Conservation (phyloP, 2,329 filamentous ascomycete species). For the Conoideocrella luteorostrata region DNA sequence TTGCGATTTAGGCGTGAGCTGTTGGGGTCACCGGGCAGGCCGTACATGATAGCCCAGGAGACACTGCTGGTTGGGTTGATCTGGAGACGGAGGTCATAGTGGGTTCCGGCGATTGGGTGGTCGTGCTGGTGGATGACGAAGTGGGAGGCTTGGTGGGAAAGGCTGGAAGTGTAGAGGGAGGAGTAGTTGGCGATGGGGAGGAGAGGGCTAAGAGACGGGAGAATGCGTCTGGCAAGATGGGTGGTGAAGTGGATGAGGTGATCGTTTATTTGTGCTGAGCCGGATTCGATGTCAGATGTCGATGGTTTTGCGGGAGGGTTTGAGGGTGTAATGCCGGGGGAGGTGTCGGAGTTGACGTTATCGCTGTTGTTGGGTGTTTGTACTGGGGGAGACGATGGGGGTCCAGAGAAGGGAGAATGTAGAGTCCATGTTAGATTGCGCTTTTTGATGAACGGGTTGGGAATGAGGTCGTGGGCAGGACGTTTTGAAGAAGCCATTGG, state of each 20-base stretch:
- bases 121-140: conserved; percentile 71
- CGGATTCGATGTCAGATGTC: conserved; percentile 35
- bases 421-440: conserved; percentile 39
- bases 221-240: conserved; percentile 22
- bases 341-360: neutral
- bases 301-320: conserved; percentile 10
- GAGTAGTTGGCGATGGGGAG: conserved; percentile 29
- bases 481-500: conserved; percentile 5
- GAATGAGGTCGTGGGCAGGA: conserved; percentile 26
- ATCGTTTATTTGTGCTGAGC: conserved; percentile 28
- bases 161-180: conserved; percentile 29
- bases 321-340: no score
- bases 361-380: no score
- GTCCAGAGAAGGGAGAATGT: conserved; percentile 15
- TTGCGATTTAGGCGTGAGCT: conserved; percentile 48
- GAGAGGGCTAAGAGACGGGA: conserved; percentile 21
- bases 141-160: conserved; percentile 35
- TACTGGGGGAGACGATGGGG: no score
- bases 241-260: conserved; percentile 33
- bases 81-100: conserved; percentile 65
- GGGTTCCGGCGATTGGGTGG: conserved; percentile 60
- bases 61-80: conserved; percentile 61
- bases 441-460: conserved; percentile 42
- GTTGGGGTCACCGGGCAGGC: conserved; percentile 52
- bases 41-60: conserved; percentile 61